Conservation (phyloP, 768 basidiomycete species). For the Melanogaster broomeanus region DNA sequence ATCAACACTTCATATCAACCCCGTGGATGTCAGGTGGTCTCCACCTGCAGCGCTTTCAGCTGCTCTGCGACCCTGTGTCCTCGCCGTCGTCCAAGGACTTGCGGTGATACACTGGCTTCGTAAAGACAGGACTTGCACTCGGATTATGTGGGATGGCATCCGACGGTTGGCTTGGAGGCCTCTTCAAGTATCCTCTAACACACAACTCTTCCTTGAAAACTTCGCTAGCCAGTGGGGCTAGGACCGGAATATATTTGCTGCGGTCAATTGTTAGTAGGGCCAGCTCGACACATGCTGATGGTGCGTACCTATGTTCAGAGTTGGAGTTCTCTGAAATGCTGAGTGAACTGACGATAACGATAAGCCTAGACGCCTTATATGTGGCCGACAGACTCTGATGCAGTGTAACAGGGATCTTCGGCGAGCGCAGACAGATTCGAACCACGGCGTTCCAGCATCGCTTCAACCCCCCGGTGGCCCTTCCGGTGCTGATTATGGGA, state of each 20-base stretch:
- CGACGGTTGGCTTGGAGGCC: conserved; percentile 11
- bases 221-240: conserved; percentile 30
- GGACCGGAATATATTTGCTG: conserved; percentile 9
- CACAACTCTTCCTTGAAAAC: conserved; percentile 30
- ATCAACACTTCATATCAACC: not conserved
- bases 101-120: conserved; percentile 8
- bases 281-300: not conserved
- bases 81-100: conserved; percentile 19
- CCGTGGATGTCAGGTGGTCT: not conserved
- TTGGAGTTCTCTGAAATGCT: not conserved
- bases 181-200: conserved; percentile 25
- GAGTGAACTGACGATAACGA: not conserved
- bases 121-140: not conserved
- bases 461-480: not conserved
- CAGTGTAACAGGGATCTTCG: too few species aligned
- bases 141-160: conserved; percentile 3
- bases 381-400: too few species aligned
- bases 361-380: too few species aligned
- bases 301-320: conserved; percentile 13
- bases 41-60: conserved; percentile 18
- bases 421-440: not conserved
- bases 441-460: not conserved
- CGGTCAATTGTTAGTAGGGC: not conserved
- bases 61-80: conserved; percentile 17
- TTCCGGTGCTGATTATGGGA: not conserved